A percentile compares a stretch with the other conserved stretches of the same genome.
These are phyloP conservation scores for Gremmenia infestans DNA, from an alignment of 2,329 filamentous ascomycete species.

Conservation along the genomic window DNA sequence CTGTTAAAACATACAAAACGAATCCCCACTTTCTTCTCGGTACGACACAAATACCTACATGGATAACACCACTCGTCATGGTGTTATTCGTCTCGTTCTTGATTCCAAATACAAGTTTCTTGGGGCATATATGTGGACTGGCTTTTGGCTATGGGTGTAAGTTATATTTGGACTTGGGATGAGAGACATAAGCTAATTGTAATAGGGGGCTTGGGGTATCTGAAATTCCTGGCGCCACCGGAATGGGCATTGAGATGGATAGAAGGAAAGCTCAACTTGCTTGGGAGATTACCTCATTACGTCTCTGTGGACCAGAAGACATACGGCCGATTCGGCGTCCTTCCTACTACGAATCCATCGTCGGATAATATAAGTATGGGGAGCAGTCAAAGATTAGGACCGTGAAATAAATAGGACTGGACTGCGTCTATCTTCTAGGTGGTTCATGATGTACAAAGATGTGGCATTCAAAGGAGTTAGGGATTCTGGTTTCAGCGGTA, in stretches of 20 bases:
- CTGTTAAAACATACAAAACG: slow-evolving; percentile 75
- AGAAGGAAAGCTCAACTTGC: slow-evolving; percentile 80
- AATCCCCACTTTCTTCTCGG: slow-evolving; percentile 71
- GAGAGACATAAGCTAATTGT: slow-evolving; percentile 19
- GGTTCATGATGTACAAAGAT: slow-evolving; percentile 21
- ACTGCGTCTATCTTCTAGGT: slow-evolving; percentile 7
- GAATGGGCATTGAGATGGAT: slow-evolving; percentile 85
- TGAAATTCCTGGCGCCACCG: slow-evolving; percentile 84
- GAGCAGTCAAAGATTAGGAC: slow-evolving; percentile 62
- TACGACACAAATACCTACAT: slow-evolving; percentile 74
- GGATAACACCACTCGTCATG: slow-evolving; percentile 79
- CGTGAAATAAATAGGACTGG: slow-evolving; percentile 40
- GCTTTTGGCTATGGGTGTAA: slow-evolving; percentile 79
- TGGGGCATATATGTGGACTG: slow-evolving; percentile 85
- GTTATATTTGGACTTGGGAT: slow-evolving; percentile 30
- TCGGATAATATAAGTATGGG: slow-evolving; percentile 46
- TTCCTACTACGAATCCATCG: slow-evolving; percentile 53
- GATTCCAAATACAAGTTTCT: slow-evolving; percentile 73
- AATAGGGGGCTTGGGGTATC: slow-evolving; percentile 76
- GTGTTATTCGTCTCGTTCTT: slow-evolving; percentile 71
- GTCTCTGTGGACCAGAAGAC: slow-evolving; percentile 95
- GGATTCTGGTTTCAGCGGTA: background rate
- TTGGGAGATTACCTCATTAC: slow-evolving; percentile 82
- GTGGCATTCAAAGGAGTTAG: slow-evolving; percentile 18
- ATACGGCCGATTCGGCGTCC: slow-evolving; percentile 84